Evolutionary conservation across 441 rosid genomes (phyloP), one percentile per base, ranked within the genome.

Genomic region (Geranium incanum): DNA sequence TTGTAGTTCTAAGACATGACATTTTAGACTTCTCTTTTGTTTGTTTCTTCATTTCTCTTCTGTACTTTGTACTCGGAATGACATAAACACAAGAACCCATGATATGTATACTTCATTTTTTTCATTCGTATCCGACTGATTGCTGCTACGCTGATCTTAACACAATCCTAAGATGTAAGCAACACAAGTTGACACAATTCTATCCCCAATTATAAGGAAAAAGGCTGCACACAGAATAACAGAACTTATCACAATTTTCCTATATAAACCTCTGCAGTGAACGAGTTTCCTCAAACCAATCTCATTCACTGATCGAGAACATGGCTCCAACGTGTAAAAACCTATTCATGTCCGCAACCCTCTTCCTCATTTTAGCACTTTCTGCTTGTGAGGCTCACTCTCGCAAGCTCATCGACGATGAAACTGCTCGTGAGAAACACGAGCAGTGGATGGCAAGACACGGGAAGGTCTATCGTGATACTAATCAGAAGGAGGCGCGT

Each of bases 171-270:
- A 38, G 43, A 38, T 38, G 33, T 23, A 23, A 23, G 33, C 33
- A 23, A 23, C 50, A 43, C 50, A 43, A 43, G 12, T 12, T 12
- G 50, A 8, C 8, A 12, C 50, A 5, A 5, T 43, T 43, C 13
- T 12, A 48, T 3, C 43, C 43, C 43, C 0, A 4, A 38, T 38
- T 38, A 38, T 38, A 38, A 38, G 43, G 57, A 13, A 45, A 48
- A 48, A 48, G 12, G 57, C 57, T 9, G 13, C 57, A 48, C 0
- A 9, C n/a, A 71, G 68, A 16, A 18, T 77, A 1, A 75, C 74
- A n/a, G 74, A 73, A 36, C 81, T 81, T 4, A 48, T 13, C 15
- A 9, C n/a, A 48, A 9, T 11, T 48, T 12, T 3, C 13, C 57
- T 48, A 48, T 13, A 48, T 48, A 48, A 48, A 48, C 57, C 57